Conservation (phyloP, 306 rosid genomes). For the Neltuma alba region DNA sequence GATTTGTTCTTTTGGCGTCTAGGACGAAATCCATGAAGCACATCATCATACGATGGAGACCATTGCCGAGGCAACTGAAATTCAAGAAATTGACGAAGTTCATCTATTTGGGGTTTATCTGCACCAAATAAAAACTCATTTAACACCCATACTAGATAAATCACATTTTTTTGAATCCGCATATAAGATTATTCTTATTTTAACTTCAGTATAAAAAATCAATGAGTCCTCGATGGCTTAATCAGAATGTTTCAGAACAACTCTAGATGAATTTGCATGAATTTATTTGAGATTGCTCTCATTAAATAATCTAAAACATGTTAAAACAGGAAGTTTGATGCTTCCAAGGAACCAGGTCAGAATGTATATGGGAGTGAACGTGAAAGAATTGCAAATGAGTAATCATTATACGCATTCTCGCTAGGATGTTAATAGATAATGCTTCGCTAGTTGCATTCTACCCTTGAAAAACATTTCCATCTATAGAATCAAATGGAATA, state of each 20-base stretch:
- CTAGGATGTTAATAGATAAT: background rate
- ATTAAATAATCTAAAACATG: background rate
- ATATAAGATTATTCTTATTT: background rate
- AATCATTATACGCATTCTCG: background rate
- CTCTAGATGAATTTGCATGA: background rate
- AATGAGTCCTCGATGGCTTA: background rate
- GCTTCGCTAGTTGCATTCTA: background rate
- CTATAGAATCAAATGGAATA: background rate
- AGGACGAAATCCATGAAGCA: constrained; percentile 45
- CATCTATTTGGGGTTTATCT: constrained; percentile 70
- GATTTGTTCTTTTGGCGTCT: constrained; percentile 47
- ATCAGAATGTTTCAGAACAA: background rate
- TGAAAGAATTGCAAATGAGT: too few relatives aligned
- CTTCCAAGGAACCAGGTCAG: too few relatives aligned
- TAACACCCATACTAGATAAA: background rate
- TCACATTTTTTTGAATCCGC: background rate
- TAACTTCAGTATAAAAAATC: background rate
- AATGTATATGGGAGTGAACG: too few relatives aligned
- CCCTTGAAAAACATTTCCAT: background rate
- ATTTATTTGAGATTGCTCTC: background rate
- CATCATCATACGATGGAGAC: constrained; percentile 57
- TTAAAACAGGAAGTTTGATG: too few relatives aligned
- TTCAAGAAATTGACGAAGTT: constrained; percentile 63
- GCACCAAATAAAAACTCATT: constrained; percentile 12
- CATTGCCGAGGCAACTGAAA: constrained; percentile 67